Percentiles rank a stretch among this genome's conserved stretches.
Conservation (phyloP, 1,284 basidiomycete species). For the Malassezia vespertilionis region DNA sequence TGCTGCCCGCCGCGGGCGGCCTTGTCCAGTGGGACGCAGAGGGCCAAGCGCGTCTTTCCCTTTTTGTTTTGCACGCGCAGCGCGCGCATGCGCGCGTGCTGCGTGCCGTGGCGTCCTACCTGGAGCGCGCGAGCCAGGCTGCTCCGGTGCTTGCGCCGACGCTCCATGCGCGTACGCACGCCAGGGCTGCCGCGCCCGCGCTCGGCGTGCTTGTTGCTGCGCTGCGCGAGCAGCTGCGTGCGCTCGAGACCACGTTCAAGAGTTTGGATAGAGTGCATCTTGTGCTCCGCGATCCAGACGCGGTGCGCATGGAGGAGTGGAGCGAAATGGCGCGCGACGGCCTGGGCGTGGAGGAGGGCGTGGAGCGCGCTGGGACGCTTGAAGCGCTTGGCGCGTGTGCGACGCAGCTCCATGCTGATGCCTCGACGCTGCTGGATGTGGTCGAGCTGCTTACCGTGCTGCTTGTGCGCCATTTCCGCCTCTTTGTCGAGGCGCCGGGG, state of each 20-base stretch:
- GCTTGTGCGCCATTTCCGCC: constrained; percentile 68
- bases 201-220: constrained; percentile 65
- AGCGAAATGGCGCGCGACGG: constrained; percentile 51
- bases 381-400: constrained; percentile 56
- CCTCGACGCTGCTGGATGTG: constrained; percentile 56
- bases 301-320: constrained; percentile 61
- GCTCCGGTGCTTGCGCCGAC: constrained; percentile 18
- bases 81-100: constrained; percentile 25
- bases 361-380: constrained; percentile 35
- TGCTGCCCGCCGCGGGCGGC: constrained; percentile 20
- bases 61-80: constrained; percentile 25
- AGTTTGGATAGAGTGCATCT: constrained; percentile 60
- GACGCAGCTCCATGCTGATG: constrained; percentile 50
- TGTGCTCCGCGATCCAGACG: constrained; percentile 61
- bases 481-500: constrained; percentile 3
- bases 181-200: constrained; percentile 57
- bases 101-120: constrained; percentile 30
- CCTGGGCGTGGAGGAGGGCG: constrained; percentile 17
- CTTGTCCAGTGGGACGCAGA: constrained; percentile 15
- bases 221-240: constrained; percentile 55
- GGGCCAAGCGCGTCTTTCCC: constrained; percentile 18
- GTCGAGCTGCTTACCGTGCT: constrained; percentile 73
- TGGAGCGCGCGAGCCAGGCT: constrained; percentile 29
- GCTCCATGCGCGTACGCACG: constrained; percentile 45
- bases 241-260: constrained; percentile 57